Evolutionary conservation across 768 basidiomycete species (phyloP).

Genomic region (Boletus reticulatus): DNA sequence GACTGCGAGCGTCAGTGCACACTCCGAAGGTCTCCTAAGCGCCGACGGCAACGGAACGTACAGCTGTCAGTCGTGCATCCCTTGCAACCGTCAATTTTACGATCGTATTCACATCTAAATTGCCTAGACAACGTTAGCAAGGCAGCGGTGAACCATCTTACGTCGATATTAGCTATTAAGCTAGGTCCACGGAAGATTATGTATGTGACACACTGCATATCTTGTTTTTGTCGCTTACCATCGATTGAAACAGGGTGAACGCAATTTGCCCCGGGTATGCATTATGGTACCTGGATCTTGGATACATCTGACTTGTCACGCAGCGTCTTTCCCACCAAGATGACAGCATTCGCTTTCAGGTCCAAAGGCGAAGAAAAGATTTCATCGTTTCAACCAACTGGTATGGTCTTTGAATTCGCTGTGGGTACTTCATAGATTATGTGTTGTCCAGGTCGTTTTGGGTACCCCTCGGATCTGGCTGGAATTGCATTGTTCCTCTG

Average conservation of each 20-base stretch:
- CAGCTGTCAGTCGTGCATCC: constrained; percentile 61
- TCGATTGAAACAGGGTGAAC: constrained; percentile 55
- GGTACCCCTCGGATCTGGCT: constrained; percentile 63
- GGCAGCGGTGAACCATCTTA: constrained; percentile 85
- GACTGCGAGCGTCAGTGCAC: constrained; percentile 53
- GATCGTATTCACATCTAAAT: neutral
- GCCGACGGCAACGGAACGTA: constrained; percentile 63
- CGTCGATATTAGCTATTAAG: constrained; percentile 66
- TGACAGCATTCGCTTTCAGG: constrained; percentile 74
- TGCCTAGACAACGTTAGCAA: constrained; percentile 73
- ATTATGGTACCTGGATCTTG: neutral
- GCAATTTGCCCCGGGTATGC: constrained; percentile 78
- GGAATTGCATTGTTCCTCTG: constrained; percentile 69
- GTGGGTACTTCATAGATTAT: neutral
- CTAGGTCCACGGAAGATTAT: constrained; percentile 60
- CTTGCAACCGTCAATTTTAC: neutral
- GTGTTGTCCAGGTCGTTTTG: constrained; percentile 54
- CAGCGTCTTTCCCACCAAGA: constrained; percentile 79
- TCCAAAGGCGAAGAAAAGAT: constrained; percentile 52
- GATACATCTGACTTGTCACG: neutral
- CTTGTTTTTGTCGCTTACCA: neutral
- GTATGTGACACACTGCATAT: constrained; percentile 39
- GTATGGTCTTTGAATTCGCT: constrained; percentile 32
- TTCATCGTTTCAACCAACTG: constrained; percentile 58
- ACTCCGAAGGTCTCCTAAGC: constrained; percentile 48